Evolutionary conservation across 192 early-diverging fungal genomes (phyloP), one percentile per base, ranked within the genome.

Genomic region (Lobosporangium transversale): DNA sequence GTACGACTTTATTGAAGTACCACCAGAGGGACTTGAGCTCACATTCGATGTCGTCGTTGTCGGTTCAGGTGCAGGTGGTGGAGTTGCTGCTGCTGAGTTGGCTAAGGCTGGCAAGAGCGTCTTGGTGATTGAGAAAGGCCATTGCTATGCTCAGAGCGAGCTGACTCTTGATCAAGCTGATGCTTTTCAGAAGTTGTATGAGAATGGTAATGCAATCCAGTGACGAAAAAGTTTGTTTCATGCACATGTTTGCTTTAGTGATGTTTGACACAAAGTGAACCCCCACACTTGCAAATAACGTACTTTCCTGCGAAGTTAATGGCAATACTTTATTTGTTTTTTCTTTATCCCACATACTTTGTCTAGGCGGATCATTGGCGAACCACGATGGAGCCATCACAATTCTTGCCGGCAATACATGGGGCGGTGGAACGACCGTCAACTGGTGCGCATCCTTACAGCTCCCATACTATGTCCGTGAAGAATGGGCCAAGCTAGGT

Each of bases 371-470:
- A 1, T 56, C 71, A 2, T 65, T 90, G 31, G 35, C 80, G 12
- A 78, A 79, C 24, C 69, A 82, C 4, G 88, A 89, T 66, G 88
- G 87, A 17, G 52, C 79, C 18, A 55, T 93, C 7, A 76, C 66
- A 14, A 62, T 91, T 18, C 54, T 88, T 21, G 87, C 88, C 12
- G 93, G 92, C 6, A 70, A 67, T 32, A 86, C 89, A 17, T 91
- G 88, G 80, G 93, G 93, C 40, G 93, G 93, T 64, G 93, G 92
- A 31, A 92, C 91, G 31, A 81, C 82, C 11, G 70, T 93, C 50
- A 91, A 92, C 70, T 92, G 92, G 90, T 79, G 67, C 27, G 81
- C 84, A 21, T 85, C 78, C 12, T 51, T 88, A n/a, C 83, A 87
- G 68, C 79, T 83, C 14, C 90, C 89, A 48, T 66, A 88, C 56